Evolutionary conservation across 169 alveolate species (phyloP), one percentile per base, ranked within the genome.

Genomic region (Cystoisospora suis): DNA sequence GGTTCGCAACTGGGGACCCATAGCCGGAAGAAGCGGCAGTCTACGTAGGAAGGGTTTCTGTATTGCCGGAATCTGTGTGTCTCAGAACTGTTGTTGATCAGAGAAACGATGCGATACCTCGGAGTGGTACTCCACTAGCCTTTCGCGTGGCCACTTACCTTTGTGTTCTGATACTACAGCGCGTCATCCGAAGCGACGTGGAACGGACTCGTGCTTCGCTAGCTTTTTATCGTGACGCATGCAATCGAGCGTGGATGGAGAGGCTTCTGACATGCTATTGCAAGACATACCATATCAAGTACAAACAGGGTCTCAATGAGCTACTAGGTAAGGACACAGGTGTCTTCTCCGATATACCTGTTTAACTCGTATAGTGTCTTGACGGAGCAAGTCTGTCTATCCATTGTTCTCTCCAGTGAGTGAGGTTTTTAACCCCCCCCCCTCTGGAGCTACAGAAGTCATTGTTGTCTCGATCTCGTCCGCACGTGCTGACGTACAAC

Each of bases 301-400:
- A 94, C 92, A 94, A 94, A 56, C 96, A 94, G 79, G 96, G 96
- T 87, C 93, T 94, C 81, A 94, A 94, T 81, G 96, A 94, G 56
- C 92, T 94, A 75, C 77, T 94, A 45, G 96, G 96, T 94, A 77
- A 47, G 80, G 34, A 70, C 5, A 12, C 0, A 17, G 34, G 38
- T 65, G 79, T 17, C 23, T 12, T 53, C 65, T 53, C 65, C 65
- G 29, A 23, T 23, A 53, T 53, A 53, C 65, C 29, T 23, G 29
- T 53, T 53, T 53, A 12, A 12, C 23, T 23, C 65, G 65, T 53
- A 15, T 12, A 15, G 65, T 53, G 65, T 53, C 29, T 53, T 15
- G 65, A 53, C 23, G 29, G 23, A 23, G 65, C 12, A 15, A 53
- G 15, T 17, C 23, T 53, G 23, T 53, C 15, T 17, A 15, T 53